phyloP scores from a whole-genome alignment of 2,329 filamentous ascomycete species.

The Aspergillus sp. region DNA sequence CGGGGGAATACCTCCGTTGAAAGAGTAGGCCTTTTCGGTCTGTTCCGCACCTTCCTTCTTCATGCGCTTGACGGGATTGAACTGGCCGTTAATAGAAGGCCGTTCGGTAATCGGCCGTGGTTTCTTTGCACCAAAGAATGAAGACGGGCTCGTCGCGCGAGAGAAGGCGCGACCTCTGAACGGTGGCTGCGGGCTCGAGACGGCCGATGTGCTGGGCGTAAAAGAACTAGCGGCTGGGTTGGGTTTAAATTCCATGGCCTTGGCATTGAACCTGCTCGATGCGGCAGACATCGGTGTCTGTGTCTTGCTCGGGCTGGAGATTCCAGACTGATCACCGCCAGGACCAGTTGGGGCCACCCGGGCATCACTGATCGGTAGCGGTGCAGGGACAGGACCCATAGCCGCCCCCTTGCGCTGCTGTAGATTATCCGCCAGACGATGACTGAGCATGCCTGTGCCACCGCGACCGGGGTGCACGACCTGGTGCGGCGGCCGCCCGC shows the following conservation, averaged over 20 bases:
- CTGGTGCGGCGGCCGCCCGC: constrained; percentile 35
- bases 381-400: constrained; percentile 39
- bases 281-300: constrained; percentile 46
- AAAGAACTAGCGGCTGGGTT: constrained; percentile 73
- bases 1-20: constrained; percentile 73
- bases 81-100: constrained; percentile 45
- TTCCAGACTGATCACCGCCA: constrained; percentile 45
- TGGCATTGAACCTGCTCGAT: constrained; percentile 51
- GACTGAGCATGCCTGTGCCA: constrained; percentile 39
- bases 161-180: constrained; percentile 43
- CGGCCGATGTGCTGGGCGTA: constrained; percentile 54
- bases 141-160: constrained; percentile 39
- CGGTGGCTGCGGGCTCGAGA: constrained; percentile 61
- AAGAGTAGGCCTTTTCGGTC: constrained; percentile 53
- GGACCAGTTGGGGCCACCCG: constrained; percentile 68
- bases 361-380: constrained; percentile 54
- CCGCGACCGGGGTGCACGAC: constrained; percentile 32
- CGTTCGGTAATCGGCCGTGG: constrained; percentile 51
- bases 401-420: constrained; percentile 41
- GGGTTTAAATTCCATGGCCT: constrained; percentile 70
- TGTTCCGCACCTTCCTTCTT: constrained; percentile 53
- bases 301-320: constrained; percentile 35
- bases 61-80: constrained; percentile 60
- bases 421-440: constrained; percentile 43
- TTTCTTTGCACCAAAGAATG: constrained; percentile 62